Conservation (phyloP, 257 asterid genomes). For the Solanum neorickii region DNA sequence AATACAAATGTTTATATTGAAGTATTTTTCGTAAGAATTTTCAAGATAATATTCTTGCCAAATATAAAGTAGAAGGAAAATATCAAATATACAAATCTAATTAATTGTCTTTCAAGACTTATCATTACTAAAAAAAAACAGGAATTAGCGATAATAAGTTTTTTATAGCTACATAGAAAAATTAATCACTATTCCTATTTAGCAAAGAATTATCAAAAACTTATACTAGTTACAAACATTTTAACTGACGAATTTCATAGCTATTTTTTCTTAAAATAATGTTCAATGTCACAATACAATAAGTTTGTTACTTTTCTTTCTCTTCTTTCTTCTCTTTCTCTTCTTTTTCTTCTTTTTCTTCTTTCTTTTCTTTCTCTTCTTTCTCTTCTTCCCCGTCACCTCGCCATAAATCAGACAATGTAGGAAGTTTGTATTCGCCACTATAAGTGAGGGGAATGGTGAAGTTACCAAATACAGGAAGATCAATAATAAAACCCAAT, state of each 20-base stretch:
- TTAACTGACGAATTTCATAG: too few relatives aligned
- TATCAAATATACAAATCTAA: neutral
- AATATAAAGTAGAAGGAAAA: neutral
- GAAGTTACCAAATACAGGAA: slow-evolving; percentile 51
- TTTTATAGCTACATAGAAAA: too few relatives aligned
- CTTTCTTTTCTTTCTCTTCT: neutral
- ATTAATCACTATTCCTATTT: too few relatives aligned
- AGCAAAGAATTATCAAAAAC: too few relatives aligned
- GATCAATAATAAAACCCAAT: slow-evolving; percentile 40
- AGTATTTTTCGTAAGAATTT: too few relatives aligned
- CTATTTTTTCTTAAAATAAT: neutral
- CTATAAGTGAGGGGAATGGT: slow-evolving; percentile 50
- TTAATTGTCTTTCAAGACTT: neutral
- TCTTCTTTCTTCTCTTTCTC: too few relatives aligned
- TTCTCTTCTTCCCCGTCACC: neutral
- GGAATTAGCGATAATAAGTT: neutral
- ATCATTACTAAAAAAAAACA: neutral
- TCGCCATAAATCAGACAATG: slow-evolving; percentile 30
- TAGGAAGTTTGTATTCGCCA: slow-evolving; percentile 69
- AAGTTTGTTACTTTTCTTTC: neutral
- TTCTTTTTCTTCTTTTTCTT: neutral
- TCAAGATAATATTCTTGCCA: neutral
- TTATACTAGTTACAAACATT: too few relatives aligned
- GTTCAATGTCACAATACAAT: neutral
- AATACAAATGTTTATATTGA: too few relatives aligned